Evolutionary conservation across 148 eudicot genomes (phyloP), one percentile per base, ranked within the genome.

Genomic region (Selenicereus undatus): DNA sequence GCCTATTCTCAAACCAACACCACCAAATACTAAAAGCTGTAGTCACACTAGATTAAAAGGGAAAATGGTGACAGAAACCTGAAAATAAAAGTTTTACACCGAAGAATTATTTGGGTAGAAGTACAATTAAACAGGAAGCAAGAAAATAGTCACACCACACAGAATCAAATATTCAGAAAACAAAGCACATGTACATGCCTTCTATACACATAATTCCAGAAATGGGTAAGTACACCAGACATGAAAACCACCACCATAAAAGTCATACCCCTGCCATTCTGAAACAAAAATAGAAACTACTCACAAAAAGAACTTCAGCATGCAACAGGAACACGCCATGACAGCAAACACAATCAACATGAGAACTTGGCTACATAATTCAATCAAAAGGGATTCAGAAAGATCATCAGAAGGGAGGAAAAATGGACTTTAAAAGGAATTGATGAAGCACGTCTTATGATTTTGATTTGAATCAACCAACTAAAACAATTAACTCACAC

Each of bases 271-370:
- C 29, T 8, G 22, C 29, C 48, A 14, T 50, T 27, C 21, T 26
- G 5, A 42, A 71, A 72, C 83, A 80, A 76, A 68, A 45, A 80
- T 58, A 69, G 74, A 72, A 76, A 80, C 29, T 13, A 71, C 71
- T 74, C 58, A 81, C 81, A 75, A 84, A 71, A 77, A 81, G 45
- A 76, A 62, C 27, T 26, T 75, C 80, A 77, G 81, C 78, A 84
- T 62, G 72, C 56, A 84, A 73, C 74, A 32, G 62, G 24, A 26
- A 78, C 54, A 73, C n/a, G 75, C 76, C 62, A 74, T 74, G 32
- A 13, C 64, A 74, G 45, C 17, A 73, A 78, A 78, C 80, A 65
- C 64, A 45, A 62, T 43, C 77, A 82, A 82, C 74, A 52, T 11
- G 21, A 73, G 70, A 52, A 51, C 64, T 74, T 27, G 21, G 17